phyloP scores from a whole-genome alignment of 495 filamentous ascomycete species.

The Penicillium macrosclerotiorum region DNA sequence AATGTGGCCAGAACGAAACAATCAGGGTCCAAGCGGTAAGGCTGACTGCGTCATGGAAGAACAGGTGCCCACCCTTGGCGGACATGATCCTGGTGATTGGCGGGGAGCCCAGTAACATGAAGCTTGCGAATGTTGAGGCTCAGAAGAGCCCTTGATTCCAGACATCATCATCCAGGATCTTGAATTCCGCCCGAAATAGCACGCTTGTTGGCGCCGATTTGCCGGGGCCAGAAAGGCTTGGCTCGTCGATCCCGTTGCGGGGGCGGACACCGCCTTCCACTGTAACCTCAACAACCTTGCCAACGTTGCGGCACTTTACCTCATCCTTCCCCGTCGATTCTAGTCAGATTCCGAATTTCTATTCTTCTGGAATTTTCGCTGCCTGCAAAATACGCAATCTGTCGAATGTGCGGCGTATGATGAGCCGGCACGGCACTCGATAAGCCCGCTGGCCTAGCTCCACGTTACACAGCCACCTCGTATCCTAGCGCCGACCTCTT shows the following conservation, averaged over 20 bases:
- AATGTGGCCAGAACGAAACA: too few species aligned
- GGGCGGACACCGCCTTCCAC: conserved; percentile 24
- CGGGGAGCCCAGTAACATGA: too few species aligned
- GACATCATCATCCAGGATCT: too few species aligned
- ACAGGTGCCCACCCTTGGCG: conserved; percentile 10
- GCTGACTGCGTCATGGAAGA: neutral
- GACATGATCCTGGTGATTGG: too few species aligned
- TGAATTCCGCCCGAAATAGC: too few species aligned
- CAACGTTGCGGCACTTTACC: too few species aligned
- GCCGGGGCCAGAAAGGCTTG: too few species aligned
- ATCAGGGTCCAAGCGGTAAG: conserved; percentile 5
- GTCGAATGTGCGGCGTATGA: neutral
- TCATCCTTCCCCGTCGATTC: too few species aligned
- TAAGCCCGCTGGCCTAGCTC: conserved; percentile 9
- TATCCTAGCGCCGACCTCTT: conserved; percentile 7
- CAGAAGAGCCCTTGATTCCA: too few species aligned
- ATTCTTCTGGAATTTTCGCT: neutral
- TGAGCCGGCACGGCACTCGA: conserved; percentile 1
- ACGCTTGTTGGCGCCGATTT: too few species aligned
- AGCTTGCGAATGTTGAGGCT: too few species aligned
- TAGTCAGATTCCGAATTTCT: neutral
- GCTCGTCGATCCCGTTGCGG: conserved; percentile 26
- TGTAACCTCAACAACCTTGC: too few species aligned
- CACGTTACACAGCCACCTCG: conserved; percentile 4
- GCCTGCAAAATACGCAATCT: neutral